A percentile compares a stretch with the other conserved stretches of the same genome.
Evolutionary conservation across 2,329 filamentous ascomycete species (phyloP).

Genomic region (Cladorrhinum sp.): DNA sequence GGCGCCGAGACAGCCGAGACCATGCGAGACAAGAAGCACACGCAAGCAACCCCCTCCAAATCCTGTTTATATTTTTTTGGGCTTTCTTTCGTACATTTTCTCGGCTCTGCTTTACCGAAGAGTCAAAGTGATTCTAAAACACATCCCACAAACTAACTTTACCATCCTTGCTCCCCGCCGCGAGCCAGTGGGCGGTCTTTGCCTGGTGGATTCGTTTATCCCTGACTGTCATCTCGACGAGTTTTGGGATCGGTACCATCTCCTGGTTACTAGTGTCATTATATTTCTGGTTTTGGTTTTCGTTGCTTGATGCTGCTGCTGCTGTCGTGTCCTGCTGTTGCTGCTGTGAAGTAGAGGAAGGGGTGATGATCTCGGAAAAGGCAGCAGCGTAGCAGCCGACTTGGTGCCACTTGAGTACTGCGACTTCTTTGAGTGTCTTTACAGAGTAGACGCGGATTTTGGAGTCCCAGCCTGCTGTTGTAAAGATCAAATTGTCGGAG

Average conservation of each 20-base stretch:
- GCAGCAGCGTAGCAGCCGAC: slow-evolving; percentile 79
- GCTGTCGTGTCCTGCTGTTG: neutral
- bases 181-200: slow-evolving; percentile 79
- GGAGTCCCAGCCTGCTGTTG: slow-evolving; percentile 90
- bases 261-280: slow-evolving; percentile 4
- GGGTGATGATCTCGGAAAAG: slow-evolving; percentile 56
- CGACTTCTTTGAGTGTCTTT: slow-evolving; percentile 80
- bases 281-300: neutral
- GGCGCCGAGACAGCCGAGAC: neutral
- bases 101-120: neutral
- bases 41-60: neutral
- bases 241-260: slow-evolving; percentile 30
- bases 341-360: neutral
- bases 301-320: neutral
- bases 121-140: no score
- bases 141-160: slow-evolving; percentile 96
- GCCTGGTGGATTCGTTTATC: slow-evolving; percentile 62
- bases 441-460: slow-evolving; percentile 76
- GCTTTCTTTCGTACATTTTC: neutral
- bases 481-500: slow-evolving; percentile 77
- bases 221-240: slow-evolving; percentile 51
- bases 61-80: neutral
- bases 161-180: slow-evolving; percentile 87
- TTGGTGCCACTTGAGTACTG: slow-evolving; percentile 91
- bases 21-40: neutral